phyloP scores from a whole-genome alignment of 2,329 filamentous ascomycete genomes.

The Exserohilum turcica region DNA sequence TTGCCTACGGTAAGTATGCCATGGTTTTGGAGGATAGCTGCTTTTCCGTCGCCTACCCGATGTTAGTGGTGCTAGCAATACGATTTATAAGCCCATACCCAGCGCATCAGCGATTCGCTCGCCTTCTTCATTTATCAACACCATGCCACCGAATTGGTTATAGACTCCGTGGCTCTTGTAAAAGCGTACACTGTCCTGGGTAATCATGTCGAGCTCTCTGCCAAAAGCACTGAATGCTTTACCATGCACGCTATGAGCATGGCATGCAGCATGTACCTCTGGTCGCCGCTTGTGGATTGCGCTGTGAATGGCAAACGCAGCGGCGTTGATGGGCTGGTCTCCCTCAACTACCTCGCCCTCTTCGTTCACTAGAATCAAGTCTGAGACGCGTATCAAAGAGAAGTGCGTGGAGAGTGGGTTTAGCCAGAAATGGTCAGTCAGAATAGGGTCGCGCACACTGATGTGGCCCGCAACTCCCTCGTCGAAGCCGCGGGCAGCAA shows the following conservation, averaged over 20 bases:
- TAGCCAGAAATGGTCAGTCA: slow-evolving; percentile 47
- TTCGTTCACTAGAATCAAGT: slow-evolving; percentile 53
- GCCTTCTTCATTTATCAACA: slow-evolving; percentile 51
- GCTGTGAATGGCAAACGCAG: slow-evolving; percentile 55
- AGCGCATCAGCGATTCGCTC: slow-evolving; percentile 51
- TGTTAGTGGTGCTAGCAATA: background rate
- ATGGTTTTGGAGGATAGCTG: slow-evolving; percentile 49
- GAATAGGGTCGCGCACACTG: slow-evolving; percentile 46
- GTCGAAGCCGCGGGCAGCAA: slow-evolving; percentile 48
- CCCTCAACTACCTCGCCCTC: slow-evolving; percentile 49
- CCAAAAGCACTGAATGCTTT: slow-evolving; percentile 57
- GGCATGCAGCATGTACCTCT: slow-evolving; percentile 51
- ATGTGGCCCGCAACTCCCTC: slow-evolving; percentile 55
- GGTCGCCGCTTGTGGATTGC: slow-evolving; percentile 48
- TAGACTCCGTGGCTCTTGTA: slow-evolving; percentile 50
- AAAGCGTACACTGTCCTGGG: slow-evolving; percentile 54
- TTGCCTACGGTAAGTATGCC: slow-evolving; percentile 47
- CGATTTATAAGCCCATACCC: slow-evolving; percentile 15
- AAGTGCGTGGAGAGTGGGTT: slow-evolving; percentile 55
- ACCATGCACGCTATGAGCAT: slow-evolving; percentile 54
- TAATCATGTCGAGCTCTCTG: slow-evolving; percentile 54
- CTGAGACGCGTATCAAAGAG: slow-evolving; percentile 48
- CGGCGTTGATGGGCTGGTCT: slow-evolving; percentile 52
- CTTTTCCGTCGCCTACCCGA: slow-evolving; percentile 38
- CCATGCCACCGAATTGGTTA: slow-evolving; percentile 50